Base-by-base conservation (phyloP, 306 rosid genomes). In the Sechiopsis laciniata region DNA sequence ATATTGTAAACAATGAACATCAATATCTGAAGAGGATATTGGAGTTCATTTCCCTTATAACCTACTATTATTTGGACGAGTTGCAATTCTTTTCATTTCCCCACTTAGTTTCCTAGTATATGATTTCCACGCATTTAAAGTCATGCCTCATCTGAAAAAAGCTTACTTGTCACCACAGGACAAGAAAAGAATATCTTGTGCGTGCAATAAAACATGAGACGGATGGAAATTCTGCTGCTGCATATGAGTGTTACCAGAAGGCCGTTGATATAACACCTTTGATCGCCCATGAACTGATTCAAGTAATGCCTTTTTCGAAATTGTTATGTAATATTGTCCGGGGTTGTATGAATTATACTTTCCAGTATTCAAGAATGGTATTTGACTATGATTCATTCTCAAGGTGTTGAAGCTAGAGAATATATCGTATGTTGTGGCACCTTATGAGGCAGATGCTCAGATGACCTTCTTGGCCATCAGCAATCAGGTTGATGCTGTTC, bases 361-460 rank as follows among this genome's bases (percentile, higher is more conserved):
- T 42, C 46, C 46, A 40, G 46, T 19, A 29, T 37, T 45, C 35
- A 66, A 66, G 72, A 51, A 21, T 32, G 6, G 10, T 54, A 35
- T 14, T 56, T 73, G 50, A 54, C 50, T 40, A 75, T 75, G 71
- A 62, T 78, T 58, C 58, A 62, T 68, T 37, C 67, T 37, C 13
- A 79, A 90, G 98, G 97, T 87, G 64, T 83, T 90, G 84, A 94
- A 88, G 87, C 87, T 63, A 80, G 97, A 94, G 84, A 86, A 86
- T 67, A 80, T 90, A 65, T 77, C 77, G 0, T 86, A 89, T 78
- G 54, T 94, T 79, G 98, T 94, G 79, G 98, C 98, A 78, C 98
- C 98, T 66, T 94, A 94, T 10, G 97, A 94, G 79, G 98, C 97
- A 72, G 98, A 94, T 82, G 96, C 98, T 40, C 98, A 94, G 72